Evolutionary conservation across 2,329 filamentous ascomycete species (phyloP).

Genomic region (Colletotrichum sp.): DNA sequence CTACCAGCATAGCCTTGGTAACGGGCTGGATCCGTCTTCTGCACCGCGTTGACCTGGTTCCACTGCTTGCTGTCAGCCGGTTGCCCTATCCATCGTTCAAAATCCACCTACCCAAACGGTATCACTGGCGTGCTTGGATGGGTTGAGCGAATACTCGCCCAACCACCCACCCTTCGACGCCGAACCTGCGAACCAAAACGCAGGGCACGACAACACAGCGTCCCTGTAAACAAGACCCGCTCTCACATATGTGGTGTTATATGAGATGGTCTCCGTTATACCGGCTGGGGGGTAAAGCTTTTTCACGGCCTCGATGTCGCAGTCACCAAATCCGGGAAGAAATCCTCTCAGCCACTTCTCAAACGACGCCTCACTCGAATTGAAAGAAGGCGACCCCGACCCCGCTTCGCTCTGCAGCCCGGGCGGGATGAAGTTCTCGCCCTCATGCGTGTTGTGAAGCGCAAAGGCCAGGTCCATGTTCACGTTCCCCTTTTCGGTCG

Average conservation of each 20-base stretch:
- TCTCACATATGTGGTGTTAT: constrained; percentile 55
- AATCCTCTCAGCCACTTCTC: constrained; percentile 58
- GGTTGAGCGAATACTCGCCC: constrained; percentile 63
- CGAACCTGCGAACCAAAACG: constrained; percentile 57
- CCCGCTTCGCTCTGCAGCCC: constrained; percentile 43
- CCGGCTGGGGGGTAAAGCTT: constrained; percentile 53
- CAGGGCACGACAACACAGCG: constrained; percentile 62
- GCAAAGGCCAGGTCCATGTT: constrained; percentile 53
- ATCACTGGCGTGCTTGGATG: constrained; percentile 64
- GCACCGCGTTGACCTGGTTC: constrained; percentile 59
- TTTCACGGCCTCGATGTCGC: constrained; percentile 43
- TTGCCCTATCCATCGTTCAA: background rate
- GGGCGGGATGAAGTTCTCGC: constrained; percentile 64
- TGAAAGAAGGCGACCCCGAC: constrained; percentile 47
- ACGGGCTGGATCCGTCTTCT: constrained; percentile 54
- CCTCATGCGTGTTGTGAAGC: constrained; percentile 69
- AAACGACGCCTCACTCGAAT: constrained; percentile 54
- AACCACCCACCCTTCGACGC: constrained; percentile 53
- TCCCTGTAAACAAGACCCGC: constrained; percentile 65
- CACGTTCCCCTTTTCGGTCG: constrained; percentile 39
- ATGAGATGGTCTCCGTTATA: constrained; percentile 51
- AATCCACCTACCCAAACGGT: constrained; percentile 52
- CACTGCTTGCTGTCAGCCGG: constrained; percentile 42
- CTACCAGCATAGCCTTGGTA: constrained; percentile 54
- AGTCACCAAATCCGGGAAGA: constrained; percentile 49